Evolutionary conservation across 1,284 basidiomycete species (phyloP).

Genomic region (Pseudozyma sp.): DNA sequence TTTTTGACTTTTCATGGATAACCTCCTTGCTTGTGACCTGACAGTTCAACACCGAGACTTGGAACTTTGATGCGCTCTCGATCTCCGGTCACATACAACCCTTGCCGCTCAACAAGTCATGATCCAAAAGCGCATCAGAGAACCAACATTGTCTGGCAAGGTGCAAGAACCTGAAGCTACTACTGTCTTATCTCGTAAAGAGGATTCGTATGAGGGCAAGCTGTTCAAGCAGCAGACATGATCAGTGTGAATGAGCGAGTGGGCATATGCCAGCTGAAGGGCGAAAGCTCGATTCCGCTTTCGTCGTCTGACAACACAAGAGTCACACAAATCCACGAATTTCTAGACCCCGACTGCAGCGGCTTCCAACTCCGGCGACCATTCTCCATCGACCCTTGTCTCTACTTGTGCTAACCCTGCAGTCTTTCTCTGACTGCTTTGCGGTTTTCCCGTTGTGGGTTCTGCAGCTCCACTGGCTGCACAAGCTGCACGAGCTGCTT

Average conservation of each 20-base stretch:
- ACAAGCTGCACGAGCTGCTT: too few species aligned
- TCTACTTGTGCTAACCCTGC: slow-evolving; percentile 4
- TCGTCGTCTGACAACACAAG: not conserved
- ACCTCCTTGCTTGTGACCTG: slow-evolving; percentile 11
- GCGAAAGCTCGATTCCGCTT: not conserved
- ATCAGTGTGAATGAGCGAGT: too few species aligned
- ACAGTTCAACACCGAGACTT: slow-evolving; percentile 9
- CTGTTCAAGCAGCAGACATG: too few species aligned
- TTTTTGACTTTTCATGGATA: not conserved
- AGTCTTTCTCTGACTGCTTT: not conserved
- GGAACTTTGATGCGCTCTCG: slow-evolving; percentile 1
- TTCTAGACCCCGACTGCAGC: slow-evolving; percentile 8
- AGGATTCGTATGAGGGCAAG: too few species aligned
- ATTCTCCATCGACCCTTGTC: not conserved
- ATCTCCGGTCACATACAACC: not conserved
- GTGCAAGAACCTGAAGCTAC: too few species aligned
- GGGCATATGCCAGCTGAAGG: not conserved
- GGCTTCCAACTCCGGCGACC: slow-evolving; percentile 18
- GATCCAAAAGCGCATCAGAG: too few species aligned
- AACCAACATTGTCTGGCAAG: too few species aligned
- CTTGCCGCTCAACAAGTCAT: too few species aligned
- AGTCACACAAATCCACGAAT: not conserved
- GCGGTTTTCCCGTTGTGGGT: too few species aligned
- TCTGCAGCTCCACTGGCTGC: too few species aligned
- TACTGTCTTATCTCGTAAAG: too few species aligned